These are phyloP conservation scores for Solanum hybrid DNA, from an alignment of 305 asterid species.

Conservation along the genomic window DNA sequence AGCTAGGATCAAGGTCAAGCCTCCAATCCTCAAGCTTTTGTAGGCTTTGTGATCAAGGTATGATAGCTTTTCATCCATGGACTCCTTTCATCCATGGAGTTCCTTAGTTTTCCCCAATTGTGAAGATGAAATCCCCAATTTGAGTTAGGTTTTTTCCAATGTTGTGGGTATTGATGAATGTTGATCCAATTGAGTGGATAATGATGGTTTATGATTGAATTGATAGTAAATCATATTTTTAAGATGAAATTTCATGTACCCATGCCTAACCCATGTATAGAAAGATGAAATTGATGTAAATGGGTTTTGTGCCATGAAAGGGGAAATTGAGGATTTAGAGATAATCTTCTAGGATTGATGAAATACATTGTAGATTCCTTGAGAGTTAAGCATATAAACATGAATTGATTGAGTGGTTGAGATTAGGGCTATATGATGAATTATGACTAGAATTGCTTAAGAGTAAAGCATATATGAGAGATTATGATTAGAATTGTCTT, in stretches of 20 bases:
- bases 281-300: background rate
- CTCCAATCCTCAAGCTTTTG: background rate
- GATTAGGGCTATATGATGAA: background rate
- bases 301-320: too few relatives aligned
- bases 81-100: background rate
- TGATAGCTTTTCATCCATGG: background rate
- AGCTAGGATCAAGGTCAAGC: background rate
- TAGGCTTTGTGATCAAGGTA: background rate
- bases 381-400: background rate
- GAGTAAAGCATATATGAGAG: background rate
- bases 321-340: too few relatives aligned
- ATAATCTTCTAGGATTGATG: background rate
- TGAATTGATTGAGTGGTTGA: background rate
- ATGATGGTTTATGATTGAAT: background rate
- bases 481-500: background rate
- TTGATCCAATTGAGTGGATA: background rate
- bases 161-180: background rate
- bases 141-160: background rate
- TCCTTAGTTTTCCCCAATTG: background rate
- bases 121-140: background rate
- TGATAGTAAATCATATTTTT: background rate
- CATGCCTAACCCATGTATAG: background rate
- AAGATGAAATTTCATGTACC: background rate
- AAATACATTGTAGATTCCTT: background rate
- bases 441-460: background rate